phyloP scores from a whole-genome alignment of 306 rosid species.

The Rosa chinensis region DNA sequence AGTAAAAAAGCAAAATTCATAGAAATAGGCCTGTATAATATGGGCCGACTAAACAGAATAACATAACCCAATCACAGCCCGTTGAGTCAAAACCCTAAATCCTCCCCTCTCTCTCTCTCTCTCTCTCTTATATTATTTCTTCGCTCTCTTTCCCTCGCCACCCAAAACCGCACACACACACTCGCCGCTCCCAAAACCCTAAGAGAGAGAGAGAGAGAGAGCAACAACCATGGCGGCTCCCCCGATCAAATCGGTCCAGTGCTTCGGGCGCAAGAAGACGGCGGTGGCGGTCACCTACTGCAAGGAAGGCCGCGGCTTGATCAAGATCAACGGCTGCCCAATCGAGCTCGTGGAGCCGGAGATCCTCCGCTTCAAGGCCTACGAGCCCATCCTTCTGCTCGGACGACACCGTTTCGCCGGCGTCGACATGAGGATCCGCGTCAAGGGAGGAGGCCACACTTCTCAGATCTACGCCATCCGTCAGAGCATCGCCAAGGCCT shows the following conservation, averaged over 20 bases:
- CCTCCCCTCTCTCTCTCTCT: background rate
- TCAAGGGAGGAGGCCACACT: constrained; percentile 53
- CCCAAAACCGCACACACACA: background rate
- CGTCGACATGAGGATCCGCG: constrained; percentile 55
- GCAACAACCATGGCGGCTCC: constrained; percentile 30
- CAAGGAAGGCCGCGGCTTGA: constrained; percentile 49
- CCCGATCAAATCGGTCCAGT: constrained; percentile 41
- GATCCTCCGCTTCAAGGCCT: constrained; percentile 53
- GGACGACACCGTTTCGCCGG: constrained; percentile 51
- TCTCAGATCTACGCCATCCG: constrained; percentile 61
- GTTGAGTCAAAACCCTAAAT: background rate
- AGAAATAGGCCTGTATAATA: too few species aligned
- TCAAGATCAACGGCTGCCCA: constrained; percentile 58
- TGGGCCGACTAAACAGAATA: background rate
- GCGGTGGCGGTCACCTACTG: constrained; percentile 60
- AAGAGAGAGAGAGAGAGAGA: background rate
- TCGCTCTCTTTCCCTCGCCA: background rate
- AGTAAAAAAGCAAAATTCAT: too few species aligned
- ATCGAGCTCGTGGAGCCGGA: constrained; percentile 55
- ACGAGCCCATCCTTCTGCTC: constrained; percentile 49
- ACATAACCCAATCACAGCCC: constrained; percentile 16
- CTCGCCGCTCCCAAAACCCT: background rate
- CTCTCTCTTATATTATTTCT: constrained; percentile 1
- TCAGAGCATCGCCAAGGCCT: constrained; percentile 59
- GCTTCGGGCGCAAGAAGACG: constrained; percentile 56